Conservation (phyloP, 257 asterid genomes). For the Gentiana straminea region DNA sequence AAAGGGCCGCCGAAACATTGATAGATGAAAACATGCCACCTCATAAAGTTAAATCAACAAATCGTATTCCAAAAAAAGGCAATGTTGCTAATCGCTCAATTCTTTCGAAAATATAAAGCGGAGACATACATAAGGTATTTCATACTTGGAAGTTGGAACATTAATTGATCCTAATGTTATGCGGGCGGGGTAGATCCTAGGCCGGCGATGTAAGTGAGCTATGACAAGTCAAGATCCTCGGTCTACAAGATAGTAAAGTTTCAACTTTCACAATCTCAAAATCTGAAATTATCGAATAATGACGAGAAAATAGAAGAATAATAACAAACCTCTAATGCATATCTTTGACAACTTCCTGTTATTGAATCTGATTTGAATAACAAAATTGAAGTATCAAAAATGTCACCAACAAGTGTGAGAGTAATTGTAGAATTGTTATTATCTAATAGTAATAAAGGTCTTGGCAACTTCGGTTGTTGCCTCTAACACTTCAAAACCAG, state of each 20-base stretch:
- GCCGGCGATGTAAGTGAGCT: conserved; percentile 72
- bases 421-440: too few relatives aligned
- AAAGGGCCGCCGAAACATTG: too few relatives aligned
- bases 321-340: conserved; percentile 64
- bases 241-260: conserved; percentile 37
- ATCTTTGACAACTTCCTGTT: conserved; percentile 53
- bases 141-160: conserved; percentile 99
- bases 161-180: conserved; percentile 78
- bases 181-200: conserved; percentile 68
- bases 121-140: conserved; percentile 6
- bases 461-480: too few relatives aligned
- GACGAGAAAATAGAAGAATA: background rate
- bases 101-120: background rate
- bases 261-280: background rate
- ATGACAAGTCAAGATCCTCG: conserved; percentile 90
- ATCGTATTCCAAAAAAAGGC: conserved; percentile 27
- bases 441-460: too few relatives aligned
- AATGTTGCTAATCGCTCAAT: background rate
- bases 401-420: too few relatives aligned
- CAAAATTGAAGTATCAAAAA: conserved; percentile 96
- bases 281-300: conserved; percentile 3
- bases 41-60: conserved; percentile 56
- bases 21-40: too few relatives aligned
- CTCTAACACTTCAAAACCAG: too few relatives aligned
- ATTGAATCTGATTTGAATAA: conserved; percentile 98